Evolutionary conservation across 805 yeast species (phyloP).

Genomic region (Saccharomyces jurei): DNA sequence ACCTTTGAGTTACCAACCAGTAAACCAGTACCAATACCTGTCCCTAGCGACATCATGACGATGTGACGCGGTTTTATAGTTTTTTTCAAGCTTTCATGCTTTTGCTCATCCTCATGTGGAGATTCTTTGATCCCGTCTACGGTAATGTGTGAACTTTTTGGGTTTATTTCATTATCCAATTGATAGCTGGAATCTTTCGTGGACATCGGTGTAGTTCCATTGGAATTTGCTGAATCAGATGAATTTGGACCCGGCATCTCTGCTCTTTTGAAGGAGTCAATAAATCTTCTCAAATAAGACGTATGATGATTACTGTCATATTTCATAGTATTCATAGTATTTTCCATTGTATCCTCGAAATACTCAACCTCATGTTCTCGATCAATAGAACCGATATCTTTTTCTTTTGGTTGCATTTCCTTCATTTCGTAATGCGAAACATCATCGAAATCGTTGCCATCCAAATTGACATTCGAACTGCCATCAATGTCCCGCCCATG

Average conservation of each 20-base stretch:
- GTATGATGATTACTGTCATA: constrained; percentile 1
- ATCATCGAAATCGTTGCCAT: not conserved
- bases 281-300: constrained; percentile 24
- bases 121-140: constrained; percentile 19
- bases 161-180: constrained; percentile 2
- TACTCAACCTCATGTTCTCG: constrained; percentile 17
- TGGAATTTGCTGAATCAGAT: not conserved
- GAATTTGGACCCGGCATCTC: constrained; percentile 18
- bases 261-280: constrained; percentile 35
- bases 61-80: constrained; percentile 44
- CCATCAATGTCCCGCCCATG: not conserved
- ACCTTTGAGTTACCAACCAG: constrained; percentile 62
- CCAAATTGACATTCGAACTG: not conserved
- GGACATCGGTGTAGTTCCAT: constrained; percentile 6
- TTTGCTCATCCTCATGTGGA: constrained; percentile 31
- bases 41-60: constrained; percentile 68
- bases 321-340: not conserved
- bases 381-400: constrained; percentile 1
- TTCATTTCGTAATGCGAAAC: constrained; percentile 12
- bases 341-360: constrained; percentile 6
- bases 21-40: constrained; percentile 70
- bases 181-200: not conserved
- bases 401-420: constrained; percentile 7
- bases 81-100: constrained; percentile 34
- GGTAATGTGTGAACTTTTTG: constrained; percentile 3